Conservation (phyloP, 2,329 filamentous ascomycete genomes). For the Cytospora leucostoma region DNA sequence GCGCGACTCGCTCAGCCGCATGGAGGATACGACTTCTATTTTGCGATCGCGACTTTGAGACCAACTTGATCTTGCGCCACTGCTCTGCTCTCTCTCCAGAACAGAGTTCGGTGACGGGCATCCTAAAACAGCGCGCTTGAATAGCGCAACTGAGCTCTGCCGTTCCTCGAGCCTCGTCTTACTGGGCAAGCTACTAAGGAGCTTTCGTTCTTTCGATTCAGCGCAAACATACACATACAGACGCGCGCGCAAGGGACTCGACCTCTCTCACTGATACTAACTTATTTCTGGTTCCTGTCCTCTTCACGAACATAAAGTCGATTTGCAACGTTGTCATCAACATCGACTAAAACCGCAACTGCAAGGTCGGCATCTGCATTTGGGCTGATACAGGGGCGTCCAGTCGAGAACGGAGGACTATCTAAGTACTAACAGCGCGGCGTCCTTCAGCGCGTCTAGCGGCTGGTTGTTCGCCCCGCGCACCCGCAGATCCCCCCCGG, state of each 20-base stretch:
- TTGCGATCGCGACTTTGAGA: not conserved
- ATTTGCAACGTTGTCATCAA: not conserved
- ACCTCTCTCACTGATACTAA: not conserved
- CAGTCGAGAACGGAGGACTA: not conserved
- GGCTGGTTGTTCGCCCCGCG: conserved; percentile 19
- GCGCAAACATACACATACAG: not conserved
- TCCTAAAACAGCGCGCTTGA: not conserved
- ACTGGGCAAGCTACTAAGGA: not conserved
- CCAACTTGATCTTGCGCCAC: not conserved
- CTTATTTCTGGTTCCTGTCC: not conserved
- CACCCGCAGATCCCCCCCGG: conserved; percentile 24
- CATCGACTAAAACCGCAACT: not conserved
- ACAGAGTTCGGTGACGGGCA: not conserved
- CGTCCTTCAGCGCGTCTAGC: conserved; percentile 24
- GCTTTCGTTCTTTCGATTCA: not conserved
- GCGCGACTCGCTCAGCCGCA: conserved; percentile 8
- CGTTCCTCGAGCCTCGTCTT: not conserved
- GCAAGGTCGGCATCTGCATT: not conserved
- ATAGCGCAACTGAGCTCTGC: not conserved
- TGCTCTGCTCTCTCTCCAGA: not conserved
- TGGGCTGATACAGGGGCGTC: not conserved
- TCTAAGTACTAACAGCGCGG: conserved; percentile 8
- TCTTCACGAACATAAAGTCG: not conserved
- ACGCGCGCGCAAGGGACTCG: not conserved
- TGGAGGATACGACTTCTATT: not conserved